These are phyloP conservation scores for Aureobasidium sp. DNA, from an alignment of 2,329 filamentous ascomycete species.

Conservation along the genomic window DNA sequence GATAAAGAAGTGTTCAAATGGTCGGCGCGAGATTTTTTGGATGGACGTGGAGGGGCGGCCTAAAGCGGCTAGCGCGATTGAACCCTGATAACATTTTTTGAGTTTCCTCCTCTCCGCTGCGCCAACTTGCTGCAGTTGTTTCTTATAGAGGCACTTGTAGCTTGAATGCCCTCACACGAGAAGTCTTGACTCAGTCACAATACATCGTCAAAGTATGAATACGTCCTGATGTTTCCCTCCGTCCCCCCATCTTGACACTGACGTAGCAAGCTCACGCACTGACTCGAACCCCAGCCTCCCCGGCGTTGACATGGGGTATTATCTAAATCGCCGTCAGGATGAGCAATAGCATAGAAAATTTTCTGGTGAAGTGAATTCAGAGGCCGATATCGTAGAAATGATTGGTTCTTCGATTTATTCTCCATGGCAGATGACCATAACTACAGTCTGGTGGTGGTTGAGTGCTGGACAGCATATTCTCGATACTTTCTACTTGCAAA, in stretches of 20 bases:
- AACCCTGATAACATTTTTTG: constrained; percentile 1
- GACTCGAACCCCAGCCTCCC: constrained; percentile 8
- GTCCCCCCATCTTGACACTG: not conserved
- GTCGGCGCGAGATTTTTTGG: constrained; percentile 14
- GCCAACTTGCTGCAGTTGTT: not conserved
- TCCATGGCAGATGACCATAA: not conserved
- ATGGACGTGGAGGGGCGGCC: constrained; percentile 1
- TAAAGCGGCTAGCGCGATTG: not conserved
- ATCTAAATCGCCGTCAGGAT: constrained; percentile 12
- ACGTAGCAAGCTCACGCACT: constrained; percentile 4
- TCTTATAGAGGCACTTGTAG: not conserved
- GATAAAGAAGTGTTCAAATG: constrained; percentile 7
- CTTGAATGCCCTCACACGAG: not conserved
- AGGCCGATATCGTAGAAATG: constrained; percentile 6
- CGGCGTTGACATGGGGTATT: constrained; percentile 15
- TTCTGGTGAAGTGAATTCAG: not conserved
- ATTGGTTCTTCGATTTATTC: not conserved
- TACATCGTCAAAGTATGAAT: not conserved
- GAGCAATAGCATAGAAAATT: constrained; percentile 12
- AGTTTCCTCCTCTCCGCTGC: not conserved
- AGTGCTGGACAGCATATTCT: not conserved
- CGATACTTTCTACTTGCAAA: too few relatives aligned
- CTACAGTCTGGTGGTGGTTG: not conserved
- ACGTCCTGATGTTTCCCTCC: not conserved
- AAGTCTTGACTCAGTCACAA: not conserved